These are phyloP conservation scores for Penstemon newberryi DNA, from an alignment of 257 asterid species.

Conservation along the genomic window DNA sequence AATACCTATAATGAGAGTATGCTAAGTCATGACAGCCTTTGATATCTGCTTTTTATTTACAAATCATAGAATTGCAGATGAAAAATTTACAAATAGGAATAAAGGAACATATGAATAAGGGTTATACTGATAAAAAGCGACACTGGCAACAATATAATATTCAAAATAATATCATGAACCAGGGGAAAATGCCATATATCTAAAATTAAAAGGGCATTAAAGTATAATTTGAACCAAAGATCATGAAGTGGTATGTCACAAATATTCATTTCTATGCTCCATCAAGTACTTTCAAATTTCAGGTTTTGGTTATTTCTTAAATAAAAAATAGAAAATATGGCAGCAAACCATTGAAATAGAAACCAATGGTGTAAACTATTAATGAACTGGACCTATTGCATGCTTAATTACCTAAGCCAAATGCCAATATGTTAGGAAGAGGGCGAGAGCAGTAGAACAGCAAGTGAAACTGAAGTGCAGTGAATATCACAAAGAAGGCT, in stretches of 20 bases:
- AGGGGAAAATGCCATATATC: background rate
- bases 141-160: too few species aligned
- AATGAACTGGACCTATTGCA: conserved; percentile 22
- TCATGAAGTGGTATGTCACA: background rate
- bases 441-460: conserved; percentile 96
- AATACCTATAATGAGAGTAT: background rate
- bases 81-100: background rate
- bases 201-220: background rate
- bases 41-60: conserved; percentile 6
- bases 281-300: conserved; percentile 14
- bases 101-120: background rate
- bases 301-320: background rate
- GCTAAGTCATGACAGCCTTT: conserved; percentile 13
- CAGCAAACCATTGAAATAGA: background rate
- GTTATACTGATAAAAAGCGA: background rate
- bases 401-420: conserved; percentile 73
- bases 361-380: background rate
- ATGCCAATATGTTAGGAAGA: conserved; percentile 89
- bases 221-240: conserved; percentile 1
- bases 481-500: conserved; percentile 77
- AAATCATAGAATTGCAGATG: background rate
- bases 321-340: background rate
- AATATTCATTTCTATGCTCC: background rate
- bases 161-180: too few species aligned
- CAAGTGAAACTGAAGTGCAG: conserved; percentile 84